Percentiles rank a stretch among this genome's conserved stretches.
These are phyloP conservation scores for Saturnispora ahearnii DNA, from an alignment of 805 yeast species.

Conservation along the genomic window DNA sequence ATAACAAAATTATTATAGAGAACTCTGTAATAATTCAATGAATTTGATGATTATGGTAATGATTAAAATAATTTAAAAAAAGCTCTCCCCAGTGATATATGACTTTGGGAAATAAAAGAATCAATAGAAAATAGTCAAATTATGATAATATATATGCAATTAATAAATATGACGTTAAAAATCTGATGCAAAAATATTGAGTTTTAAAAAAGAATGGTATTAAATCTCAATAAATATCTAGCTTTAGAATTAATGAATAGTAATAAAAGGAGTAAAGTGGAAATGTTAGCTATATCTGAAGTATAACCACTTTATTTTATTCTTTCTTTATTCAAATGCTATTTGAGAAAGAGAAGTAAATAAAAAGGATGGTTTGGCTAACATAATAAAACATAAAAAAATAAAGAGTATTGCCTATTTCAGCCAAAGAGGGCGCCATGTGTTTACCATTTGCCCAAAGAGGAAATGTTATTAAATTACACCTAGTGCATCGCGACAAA, in stretches of 20 bases:
- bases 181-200: not conserved
- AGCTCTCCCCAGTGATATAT: too few species aligned
- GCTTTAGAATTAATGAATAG: not conserved
- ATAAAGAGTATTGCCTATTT: not conserved
- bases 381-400: not conserved
- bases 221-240: not conserved
- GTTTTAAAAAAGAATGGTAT: not conserved
- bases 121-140: too few species aligned
- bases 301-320: too few species aligned
- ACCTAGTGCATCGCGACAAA: not conserved
- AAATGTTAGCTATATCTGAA: too few species aligned
- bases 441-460: slow-evolving; percentile 15
- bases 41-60: too few species aligned
- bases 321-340: not conserved
- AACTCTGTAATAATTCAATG: too few species aligned
- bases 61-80: too few species aligned
- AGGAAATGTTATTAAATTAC: slow-evolving; percentile 9
- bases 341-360: not conserved
- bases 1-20: too few species aligned
- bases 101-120: too few species aligned
- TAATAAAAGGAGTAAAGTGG: slow-evolving; percentile 11
- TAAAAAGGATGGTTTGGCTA: not conserved
- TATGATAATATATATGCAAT: too few species aligned
- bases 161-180: too few species aligned
- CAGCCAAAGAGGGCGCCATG: not conserved